Evolutionary conservation across 768 basidiomycete genomes (phyloP).

Genomic region (Amanita exitialis): DNA sequence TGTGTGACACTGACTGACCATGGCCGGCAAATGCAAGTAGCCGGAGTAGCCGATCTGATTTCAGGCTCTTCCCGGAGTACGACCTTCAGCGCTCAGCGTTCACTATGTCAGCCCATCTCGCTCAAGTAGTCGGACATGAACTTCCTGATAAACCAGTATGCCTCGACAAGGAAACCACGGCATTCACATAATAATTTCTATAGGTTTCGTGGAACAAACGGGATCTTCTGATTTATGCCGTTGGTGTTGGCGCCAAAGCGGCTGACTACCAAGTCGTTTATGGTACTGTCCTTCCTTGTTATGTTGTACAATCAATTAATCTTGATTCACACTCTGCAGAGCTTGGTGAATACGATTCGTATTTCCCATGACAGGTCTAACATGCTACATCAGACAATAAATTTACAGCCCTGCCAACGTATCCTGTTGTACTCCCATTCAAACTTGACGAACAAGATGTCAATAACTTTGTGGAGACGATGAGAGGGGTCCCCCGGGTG

Average conservation of each 20-base stretch:
- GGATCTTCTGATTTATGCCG: slow-evolving; percentile 70
- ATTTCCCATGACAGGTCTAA: not conserved
- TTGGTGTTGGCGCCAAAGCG: slow-evolving; percentile 74
- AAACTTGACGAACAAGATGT: slow-evolving; percentile 66
- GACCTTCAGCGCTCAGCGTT: not conserved
- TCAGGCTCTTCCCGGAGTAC: not conserved
- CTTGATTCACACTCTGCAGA: slow-evolving; percentile 22
- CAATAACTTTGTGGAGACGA: slow-evolving; percentile 50
- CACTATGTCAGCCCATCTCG: slow-evolving; percentile 28
- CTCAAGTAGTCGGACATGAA: slow-evolving; percentile 54
- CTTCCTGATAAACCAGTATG: slow-evolving; percentile 44
- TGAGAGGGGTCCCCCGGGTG: slow-evolving; percentile 32
- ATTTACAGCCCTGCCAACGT: slow-evolving; percentile 77
- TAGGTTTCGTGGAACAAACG: slow-evolving; percentile 82
- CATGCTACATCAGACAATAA: slow-evolving; percentile 34
- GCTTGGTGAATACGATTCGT: slow-evolving; percentile 30
- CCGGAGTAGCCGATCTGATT: not conserved
- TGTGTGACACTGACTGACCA: too few species aligned
- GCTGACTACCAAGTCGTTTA: slow-evolving; percentile 65
- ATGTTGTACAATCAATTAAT: not conserved
- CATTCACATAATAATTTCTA: not conserved
- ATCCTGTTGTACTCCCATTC: slow-evolving; percentile 68
- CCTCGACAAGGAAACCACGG: slow-evolving; percentile 1
- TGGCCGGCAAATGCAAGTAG: not conserved
- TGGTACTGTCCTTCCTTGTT: slow-evolving; percentile 30